These are phyloP conservation scores for Chimonanthus salicifolius DNA, from an alignment of 164 flowering plant species.

Conservation along the genomic window DNA sequence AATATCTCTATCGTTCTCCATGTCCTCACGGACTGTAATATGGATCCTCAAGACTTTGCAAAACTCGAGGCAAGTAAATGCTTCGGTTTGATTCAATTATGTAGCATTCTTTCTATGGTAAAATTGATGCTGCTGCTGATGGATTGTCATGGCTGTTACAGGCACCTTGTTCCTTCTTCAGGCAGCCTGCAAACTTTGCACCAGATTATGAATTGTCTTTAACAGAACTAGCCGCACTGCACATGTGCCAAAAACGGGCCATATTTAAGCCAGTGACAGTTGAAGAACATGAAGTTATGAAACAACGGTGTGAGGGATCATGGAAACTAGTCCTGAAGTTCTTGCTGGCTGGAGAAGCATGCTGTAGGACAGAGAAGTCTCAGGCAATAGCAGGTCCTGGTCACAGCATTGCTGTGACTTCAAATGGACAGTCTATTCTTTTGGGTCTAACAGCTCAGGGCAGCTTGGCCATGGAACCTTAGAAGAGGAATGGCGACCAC, in stretches of 20 bases:
- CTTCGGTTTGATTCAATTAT: conserved; percentile 3
- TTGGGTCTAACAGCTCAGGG: conserved; percentile 90
- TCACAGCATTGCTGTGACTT: conserved; percentile 88
- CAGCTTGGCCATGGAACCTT: conserved; percentile 92
- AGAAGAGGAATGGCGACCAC: conserved; percentile 76
- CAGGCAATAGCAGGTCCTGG: conserved; percentile 97
- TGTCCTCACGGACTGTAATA: conserved; percentile 76
- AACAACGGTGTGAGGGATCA: conserved; percentile 81
- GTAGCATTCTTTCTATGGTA: conserved; percentile 9
- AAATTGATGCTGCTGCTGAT: conserved; percentile 78
- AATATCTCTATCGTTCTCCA: conserved; percentile 92
- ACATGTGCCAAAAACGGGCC: conserved; percentile 88
- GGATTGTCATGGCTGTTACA: conserved; percentile 38
- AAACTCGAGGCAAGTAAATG: conserved; percentile 81
- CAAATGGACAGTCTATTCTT: conserved; percentile 66
- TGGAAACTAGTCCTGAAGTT: conserved; percentile 93
- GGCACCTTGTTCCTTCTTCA: conserved; percentile 90
- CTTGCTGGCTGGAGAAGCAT: conserved; percentile 84
- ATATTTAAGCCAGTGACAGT: conserved; percentile 76
- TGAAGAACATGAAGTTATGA: conserved; percentile 50
- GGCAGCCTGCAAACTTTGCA: conserved; percentile 81
- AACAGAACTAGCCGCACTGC: conserved; percentile 91
- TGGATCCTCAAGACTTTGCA: conserved; percentile 92
- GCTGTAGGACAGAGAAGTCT: conserved; percentile 77
- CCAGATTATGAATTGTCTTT: conserved; percentile 76